These are phyloP conservation scores for Chiua virens DNA, from an alignment of 768 basidiomycete genomes.

Conservation along the genomic window DNA sequence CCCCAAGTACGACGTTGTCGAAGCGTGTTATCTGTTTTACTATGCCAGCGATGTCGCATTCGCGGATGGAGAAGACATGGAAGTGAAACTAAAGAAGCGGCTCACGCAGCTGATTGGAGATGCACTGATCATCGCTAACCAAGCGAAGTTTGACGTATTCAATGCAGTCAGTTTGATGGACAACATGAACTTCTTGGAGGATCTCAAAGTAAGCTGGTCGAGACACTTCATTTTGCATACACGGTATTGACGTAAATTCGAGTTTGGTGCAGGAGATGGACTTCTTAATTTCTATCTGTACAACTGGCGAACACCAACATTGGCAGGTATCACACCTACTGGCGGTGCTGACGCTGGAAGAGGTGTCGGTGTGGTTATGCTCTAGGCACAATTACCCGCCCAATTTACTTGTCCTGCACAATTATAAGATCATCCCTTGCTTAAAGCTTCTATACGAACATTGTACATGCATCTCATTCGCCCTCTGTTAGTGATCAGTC, in stretches of 20 bases:
- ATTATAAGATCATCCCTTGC: not conserved
- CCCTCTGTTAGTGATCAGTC: constrained; percentile 43
- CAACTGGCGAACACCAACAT: constrained; percentile 85
- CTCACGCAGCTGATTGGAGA: constrained; percentile 74
- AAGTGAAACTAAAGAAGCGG: constrained; percentile 62
- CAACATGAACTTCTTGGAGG: constrained; percentile 76
- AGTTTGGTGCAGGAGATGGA: constrained; percentile 96
- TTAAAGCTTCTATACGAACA: constrained; percentile 3
- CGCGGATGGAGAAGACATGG: constrained; percentile 57
- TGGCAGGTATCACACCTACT: constrained; percentile 68
- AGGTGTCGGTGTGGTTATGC: constrained; percentile 93
- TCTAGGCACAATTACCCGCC: constrained; percentile 42
- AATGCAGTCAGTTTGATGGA: constrained; percentile 97
- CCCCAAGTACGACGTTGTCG: constrained; percentile 66
- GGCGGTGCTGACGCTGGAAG: constrained; percentile 57
- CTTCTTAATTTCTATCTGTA: constrained; percentile 90
- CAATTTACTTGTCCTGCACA: not conserved
- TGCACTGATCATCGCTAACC: constrained; percentile 76
- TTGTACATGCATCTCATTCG: constrained; percentile 4
- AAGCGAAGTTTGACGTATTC: constrained; percentile 92
- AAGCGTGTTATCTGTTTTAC: constrained; percentile 95
- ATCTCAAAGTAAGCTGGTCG: constrained; percentile 65
- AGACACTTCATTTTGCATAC: not conserved
- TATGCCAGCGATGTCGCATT: constrained; percentile 85
- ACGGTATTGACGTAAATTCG: constrained; percentile 8